Evolutionary conservation across 805 yeast genomes (phyloP), one percentile per base, ranked within the genome.

Genomic region (Ogataea zsoltii): DNA sequence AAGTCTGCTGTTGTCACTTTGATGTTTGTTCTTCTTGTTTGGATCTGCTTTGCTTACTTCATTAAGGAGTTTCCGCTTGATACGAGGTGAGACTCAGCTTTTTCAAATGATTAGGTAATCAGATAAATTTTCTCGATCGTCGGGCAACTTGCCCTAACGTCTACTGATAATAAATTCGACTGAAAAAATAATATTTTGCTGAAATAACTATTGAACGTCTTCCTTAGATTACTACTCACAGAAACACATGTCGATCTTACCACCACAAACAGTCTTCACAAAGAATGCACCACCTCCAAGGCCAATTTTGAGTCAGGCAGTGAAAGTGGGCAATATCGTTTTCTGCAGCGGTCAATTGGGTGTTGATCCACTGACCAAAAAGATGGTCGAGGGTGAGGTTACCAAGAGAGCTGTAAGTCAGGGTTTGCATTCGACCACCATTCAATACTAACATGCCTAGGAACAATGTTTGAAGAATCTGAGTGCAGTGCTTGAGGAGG

Each of bases 311-410:
- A 37, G 40, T 37, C 40, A 37, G 40, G 40, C 40, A 3, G 25
- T 26, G 4, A 13, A 7, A 2, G 32, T 37, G 4, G 40, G 40
- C 32, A 37, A 37, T 30, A 37, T 37, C 14, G 40, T 37, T 25
- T 37, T 37, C 25, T 37, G 40, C 17, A 37, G 40, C 25, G 40
- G 40, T 14, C 40, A 37, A 10, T n/a, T 37, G 32, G 40, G 40
- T 4, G 40, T 37, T 25, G 9, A 25, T 12, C 40, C 40, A 3
- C 14, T 28, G 15, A 37, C 40, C 25, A 37, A 37, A 32, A 37
- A 37, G 23, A 37, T 37, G 40, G 16, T 37, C n/a, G 32, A 25
- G 26, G 40, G 40, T 26, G 40, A 37, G 33, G 32, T 37, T 28
- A 37, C 40, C 15, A 28, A 26, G 25, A 37, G 40, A 28, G 40